Evolutionary conservation across 305 asterid genomes (phyloP), one percentile per base, ranked within the genome.

Genomic region (Fraxinus platypoda): DNA sequence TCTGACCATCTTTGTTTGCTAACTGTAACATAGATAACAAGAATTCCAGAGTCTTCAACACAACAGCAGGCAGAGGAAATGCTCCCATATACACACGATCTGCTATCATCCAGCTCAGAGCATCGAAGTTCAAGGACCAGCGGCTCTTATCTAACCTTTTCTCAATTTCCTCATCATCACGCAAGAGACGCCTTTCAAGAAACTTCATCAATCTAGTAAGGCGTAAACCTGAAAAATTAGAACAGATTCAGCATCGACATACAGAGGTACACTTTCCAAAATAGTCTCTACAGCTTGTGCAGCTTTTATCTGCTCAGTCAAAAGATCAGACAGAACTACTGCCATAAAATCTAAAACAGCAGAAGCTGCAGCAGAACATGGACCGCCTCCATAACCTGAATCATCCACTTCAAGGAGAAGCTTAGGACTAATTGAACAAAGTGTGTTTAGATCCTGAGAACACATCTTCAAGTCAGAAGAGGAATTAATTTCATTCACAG

Each of bases 81-180:
- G 97, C 97, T 81, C 99, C 99, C 97, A 94, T 94, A 84, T 92
- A 91, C 33, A 90, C 97, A 33, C 98, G 97, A 87, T 96, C 99
- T 37, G 93, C 99, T 76, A 96, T 94, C 89, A 94, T 83, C 95
- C 96, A 93, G 77, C 97, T 93, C 79, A 96, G 85, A 77, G 96
- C 91, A 83, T 96, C 98, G 86, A 96, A 87, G 91, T 96, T 96
- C 77, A 90, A 52, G 59, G 95, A 90, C 95, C 97, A 91, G 79
- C 94, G 92, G 82, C 84, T 84, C 88, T 91, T 94, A 84, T 97
- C 99, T 75, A 94, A 89, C 90, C 87, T 94, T 91, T 94, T 96
- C 82, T 89, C 97, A 83, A 88, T 82, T 89, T 96, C 99, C 91
- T 93, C 98, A 79, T 97, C 99, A 76, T 94, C 99, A 11, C 96